Evolutionary conservation across 441 rosid genomes (phyloP).

Genomic region (Theobroma grandiflorum): DNA sequence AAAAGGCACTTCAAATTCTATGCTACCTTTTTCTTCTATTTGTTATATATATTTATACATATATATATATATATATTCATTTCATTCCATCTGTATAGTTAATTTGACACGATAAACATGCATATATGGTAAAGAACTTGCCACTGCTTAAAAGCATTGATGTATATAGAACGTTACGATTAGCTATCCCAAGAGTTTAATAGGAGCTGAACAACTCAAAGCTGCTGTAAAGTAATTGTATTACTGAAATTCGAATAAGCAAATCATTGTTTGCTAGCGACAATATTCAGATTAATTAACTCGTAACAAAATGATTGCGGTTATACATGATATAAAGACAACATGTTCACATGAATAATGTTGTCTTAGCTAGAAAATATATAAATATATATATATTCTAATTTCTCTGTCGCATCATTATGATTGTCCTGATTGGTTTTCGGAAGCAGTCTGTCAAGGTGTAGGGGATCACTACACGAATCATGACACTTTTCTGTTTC

Average conservation of each 20-base stretch:
- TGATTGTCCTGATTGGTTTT: background rate
- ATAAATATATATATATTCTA: background rate
- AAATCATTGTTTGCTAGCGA: background rate
- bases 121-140: too few relatives aligned
- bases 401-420: background rate
- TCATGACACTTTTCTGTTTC: background rate
- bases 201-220: background rate
- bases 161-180: too few relatives aligned
- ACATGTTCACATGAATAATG: slow-evolving; percentile 34
- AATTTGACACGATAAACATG: too few relatives aligned
- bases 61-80: too few relatives aligned
- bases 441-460: slow-evolving; percentile 20
- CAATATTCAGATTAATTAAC: background rate
- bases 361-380: background rate
- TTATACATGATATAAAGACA: background rate
- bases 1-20: too few relatives aligned
- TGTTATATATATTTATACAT: too few relatives aligned
- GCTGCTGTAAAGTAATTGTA: background rate
- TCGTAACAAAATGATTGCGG: background rate
- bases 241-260: background rate
- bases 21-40: too few relatives aligned
- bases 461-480: slow-evolving; percentile 27
- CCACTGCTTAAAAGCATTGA: too few relatives aligned
- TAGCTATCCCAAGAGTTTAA: background rate
- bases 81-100: too few relatives aligned